These are phyloP conservation scores for Periconia sp. DNA, from an alignment of 2,329 filamentous ascomycete species.

Conservation along the genomic window DNA sequence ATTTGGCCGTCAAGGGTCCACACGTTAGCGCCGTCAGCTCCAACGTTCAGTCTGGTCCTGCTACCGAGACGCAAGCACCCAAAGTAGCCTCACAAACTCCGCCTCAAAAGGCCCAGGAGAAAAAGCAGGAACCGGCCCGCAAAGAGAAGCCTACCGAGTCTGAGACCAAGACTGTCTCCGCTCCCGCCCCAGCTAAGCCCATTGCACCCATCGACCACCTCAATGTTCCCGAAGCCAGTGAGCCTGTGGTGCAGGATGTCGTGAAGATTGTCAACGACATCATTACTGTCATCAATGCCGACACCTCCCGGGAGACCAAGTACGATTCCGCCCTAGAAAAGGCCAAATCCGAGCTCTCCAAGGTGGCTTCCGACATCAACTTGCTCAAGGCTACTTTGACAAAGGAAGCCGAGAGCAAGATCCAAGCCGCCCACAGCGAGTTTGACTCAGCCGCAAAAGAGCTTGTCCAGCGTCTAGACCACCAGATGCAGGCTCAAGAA, in stretches of 20 bases:
- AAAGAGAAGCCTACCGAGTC: conserved; percentile 32
- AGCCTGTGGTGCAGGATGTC: conserved; percentile 88
- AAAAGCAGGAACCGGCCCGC: conserved; percentile 30
- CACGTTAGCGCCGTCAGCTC: conserved; percentile 63
- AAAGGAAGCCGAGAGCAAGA: conserved; percentile 72
- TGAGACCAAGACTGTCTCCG: conserved; percentile 11
- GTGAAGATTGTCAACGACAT: conserved; percentile 96
- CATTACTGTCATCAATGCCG: conserved; percentile 88
- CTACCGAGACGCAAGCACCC: conserved; percentile 15
- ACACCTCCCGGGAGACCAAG: conserved; percentile 69
- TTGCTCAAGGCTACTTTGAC: conserved; percentile 70
- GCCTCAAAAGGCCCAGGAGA: conserved; percentile 28
- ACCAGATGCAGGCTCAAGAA: conserved; percentile 79
- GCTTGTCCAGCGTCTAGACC: conserved; percentile 84
- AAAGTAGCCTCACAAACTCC: conserved; percentile 27
- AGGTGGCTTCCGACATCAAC: conserved; percentile 78
- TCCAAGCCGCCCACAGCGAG: conserved; percentile 69
- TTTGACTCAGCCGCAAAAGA: conserved; percentile 88
- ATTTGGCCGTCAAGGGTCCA: conserved; percentile 50
- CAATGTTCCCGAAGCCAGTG: conserved; percentile 71
- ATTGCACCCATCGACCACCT: conserved; percentile 74
- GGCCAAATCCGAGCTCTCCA: conserved; percentile 79
- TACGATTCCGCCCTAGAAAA: conserved; percentile 79
- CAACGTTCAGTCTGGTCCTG: conserved; percentile 42
- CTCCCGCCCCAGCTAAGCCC: conserved; percentile 26